Conservation (phyloP, 192 early-diverging fungal species). For the Oehlia diaphana region DNA sequence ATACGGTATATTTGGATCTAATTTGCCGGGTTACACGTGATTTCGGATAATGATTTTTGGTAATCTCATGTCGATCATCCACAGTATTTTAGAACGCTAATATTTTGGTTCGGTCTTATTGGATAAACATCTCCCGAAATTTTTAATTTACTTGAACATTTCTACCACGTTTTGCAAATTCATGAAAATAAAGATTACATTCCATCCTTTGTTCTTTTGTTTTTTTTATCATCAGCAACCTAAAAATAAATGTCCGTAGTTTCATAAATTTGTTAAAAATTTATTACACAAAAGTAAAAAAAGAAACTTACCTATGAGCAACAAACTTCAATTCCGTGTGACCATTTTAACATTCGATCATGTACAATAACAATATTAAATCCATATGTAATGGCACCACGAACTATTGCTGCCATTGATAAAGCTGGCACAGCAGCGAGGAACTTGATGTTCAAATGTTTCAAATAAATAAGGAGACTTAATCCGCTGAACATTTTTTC, state of each 20-base stretch:
- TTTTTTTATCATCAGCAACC: background rate
- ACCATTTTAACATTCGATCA: background rate
- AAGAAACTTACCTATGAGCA: background rate
- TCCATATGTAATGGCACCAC: constrained; percentile 54
- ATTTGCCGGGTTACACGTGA: too few relatives aligned
- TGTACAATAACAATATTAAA: constrained; percentile 10
- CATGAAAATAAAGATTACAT: constrained; percentile 2
- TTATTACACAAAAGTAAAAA: background rate
- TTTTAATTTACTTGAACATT: background rate
- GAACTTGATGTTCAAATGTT: constrained; percentile 35
- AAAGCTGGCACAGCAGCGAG: constrained; percentile 49
- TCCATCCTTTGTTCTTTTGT: background rate
- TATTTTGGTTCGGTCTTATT: too few relatives aligned
- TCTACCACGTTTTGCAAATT: constrained; percentile 15
- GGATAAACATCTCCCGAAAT: too few relatives aligned
- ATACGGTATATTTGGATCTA: too few relatives aligned
- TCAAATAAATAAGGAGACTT: constrained; percentile 42
- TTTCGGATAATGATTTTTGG: too few relatives aligned
- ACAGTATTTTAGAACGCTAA: too few relatives aligned
- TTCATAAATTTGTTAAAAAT: background rate
- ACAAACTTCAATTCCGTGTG: constrained; percentile 19
- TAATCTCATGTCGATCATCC: too few relatives aligned
- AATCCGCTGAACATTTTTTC: constrained; percentile 50
- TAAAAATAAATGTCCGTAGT: background rate
- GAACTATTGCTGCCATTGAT: constrained; percentile 55